phyloP scores from a whole-genome alignment of 805 yeast genomes.

The Starmerella vaccinii region DNA sequence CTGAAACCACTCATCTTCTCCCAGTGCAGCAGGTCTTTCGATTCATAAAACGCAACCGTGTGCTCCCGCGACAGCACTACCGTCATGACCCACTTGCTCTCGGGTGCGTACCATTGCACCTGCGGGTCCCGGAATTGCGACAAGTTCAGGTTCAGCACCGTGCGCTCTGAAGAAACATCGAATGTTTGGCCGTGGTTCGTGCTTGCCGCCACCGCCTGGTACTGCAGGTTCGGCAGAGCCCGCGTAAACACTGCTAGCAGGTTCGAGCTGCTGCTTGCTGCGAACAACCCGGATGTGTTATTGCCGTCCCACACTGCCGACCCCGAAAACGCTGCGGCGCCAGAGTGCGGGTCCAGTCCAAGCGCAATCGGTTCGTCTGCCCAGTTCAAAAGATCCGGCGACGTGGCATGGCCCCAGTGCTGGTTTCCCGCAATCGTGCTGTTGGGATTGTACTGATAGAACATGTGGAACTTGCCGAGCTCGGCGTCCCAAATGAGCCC shows the following conservation, averaged over 20 bases:
- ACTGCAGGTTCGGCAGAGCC: constrained; percentile 26
- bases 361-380: constrained; percentile 31
- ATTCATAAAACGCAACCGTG: constrained; percentile 18
- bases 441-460: constrained; percentile 35
- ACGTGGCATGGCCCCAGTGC: constrained; percentile 38
- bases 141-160: constrained; percentile 28
- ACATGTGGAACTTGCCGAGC: constrained; percentile 30
- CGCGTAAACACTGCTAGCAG: constrained; percentile 34
- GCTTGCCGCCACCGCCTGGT: constrained; percentile 33
- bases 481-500: constrained; percentile 33
- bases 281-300: constrained; percentile 33
- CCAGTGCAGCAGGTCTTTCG: constrained; percentile 17
- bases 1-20: constrained; percentile 13
- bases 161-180: constrained; percentile 28
- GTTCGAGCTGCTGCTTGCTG: constrained; percentile 26
- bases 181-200: constrained; percentile 34
- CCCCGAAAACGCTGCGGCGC: constrained; percentile 34
- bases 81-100: constrained; percentile 19
- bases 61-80: constrained; percentile 20
- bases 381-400: constrained; percentile 33
- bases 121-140: constrained; percentile 23
- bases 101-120: constrained; percentile 19
- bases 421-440: constrained; percentile 32
- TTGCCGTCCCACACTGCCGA: constrained; percentile 33
- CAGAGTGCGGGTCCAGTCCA: constrained; percentile 22